Evolutionary conservation across 805 yeast genomes (phyloP).

Genomic region (Starmerella floricola): DNA sequence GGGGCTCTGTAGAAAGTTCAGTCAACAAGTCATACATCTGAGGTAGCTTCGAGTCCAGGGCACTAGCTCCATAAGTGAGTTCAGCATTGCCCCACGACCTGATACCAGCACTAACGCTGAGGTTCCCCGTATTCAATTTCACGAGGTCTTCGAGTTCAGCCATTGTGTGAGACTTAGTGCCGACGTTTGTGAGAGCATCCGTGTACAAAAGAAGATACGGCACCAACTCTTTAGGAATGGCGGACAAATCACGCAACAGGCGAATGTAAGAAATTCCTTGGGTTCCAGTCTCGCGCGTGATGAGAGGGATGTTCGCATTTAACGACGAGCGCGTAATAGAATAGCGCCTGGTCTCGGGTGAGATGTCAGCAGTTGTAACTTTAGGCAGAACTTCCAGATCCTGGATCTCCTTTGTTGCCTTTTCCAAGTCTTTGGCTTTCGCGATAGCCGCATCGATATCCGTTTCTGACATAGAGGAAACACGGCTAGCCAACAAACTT

Average conservation of each 20-base stretch:
- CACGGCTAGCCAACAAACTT: slow-evolving; percentile 36
- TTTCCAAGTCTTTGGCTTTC: slow-evolving; percentile 48
- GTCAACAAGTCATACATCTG: slow-evolving; percentile 54
- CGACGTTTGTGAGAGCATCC: slow-evolving; percentile 71
- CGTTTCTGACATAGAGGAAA: slow-evolving; percentile 36
- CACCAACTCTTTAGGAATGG: slow-evolving; percentile 49
- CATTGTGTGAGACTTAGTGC: slow-evolving; percentile 57
- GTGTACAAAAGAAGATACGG: slow-evolving; percentile 67
- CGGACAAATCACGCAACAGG: slow-evolving; percentile 48
- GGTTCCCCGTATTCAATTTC: slow-evolving; percentile 73
- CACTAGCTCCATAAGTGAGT: slow-evolving; percentile 18
- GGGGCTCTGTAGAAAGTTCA: slow-evolving; percentile 57
- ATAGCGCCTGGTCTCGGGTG: slow-evolving; percentile 38
- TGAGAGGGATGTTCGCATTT: slow-evolving; percentile 8
- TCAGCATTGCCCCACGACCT: slow-evolving; percentile 17
- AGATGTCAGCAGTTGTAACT: slow-evolving; percentile 59
- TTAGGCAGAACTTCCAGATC: slow-evolving; percentile 75
- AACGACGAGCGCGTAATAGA: slow-evolving; percentile 21
- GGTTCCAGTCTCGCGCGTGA: slow-evolving; percentile 29
- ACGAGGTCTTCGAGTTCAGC: slow-evolving; percentile 77
- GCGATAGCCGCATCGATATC: slow-evolving; percentile 49
- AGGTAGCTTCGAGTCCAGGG: slow-evolving; percentile 46
- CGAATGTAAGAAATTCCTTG: slow-evolving; percentile 64
- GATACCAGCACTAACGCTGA: slow-evolving; percentile 39
- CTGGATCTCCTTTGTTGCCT: slow-evolving; percentile 54